Evolutionary conservation across 345 rosid species (phyloP).

Genomic region (Garcia nutans): DNA sequence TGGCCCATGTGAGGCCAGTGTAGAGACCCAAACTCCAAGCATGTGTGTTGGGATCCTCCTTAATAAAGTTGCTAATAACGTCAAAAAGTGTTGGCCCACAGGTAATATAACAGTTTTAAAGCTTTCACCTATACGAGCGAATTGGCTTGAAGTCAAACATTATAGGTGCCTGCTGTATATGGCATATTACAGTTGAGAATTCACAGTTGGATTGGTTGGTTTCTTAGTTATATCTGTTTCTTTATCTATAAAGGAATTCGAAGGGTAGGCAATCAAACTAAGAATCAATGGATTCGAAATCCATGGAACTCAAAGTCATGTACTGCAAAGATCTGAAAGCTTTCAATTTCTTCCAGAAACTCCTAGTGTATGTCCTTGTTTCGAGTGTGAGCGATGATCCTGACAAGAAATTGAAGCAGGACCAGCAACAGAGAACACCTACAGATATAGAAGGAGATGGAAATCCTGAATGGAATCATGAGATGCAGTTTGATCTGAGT

Average conservation of each 20-base stretch:
- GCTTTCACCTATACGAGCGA: neutral
- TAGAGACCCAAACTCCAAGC: neutral
- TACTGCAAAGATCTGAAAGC: constrained; percentile 43
- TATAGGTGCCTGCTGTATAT: neutral
- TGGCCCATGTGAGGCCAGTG: constrained; percentile 1
- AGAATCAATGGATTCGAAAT: constrained; percentile 13
- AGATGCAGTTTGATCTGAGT: constrained; percentile 37
- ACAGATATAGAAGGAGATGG: constrained; percentile 47
- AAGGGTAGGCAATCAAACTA: neutral
- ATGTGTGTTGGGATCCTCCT: neutral
- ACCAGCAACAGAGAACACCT: constrained; percentile 35
- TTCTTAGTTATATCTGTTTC: neutral
- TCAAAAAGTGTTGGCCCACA: neutral
- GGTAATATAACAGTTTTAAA: neutral
- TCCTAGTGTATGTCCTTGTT: constrained; percentile 36
- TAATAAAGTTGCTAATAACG: too few relatives aligned
- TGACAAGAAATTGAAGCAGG: constrained; percentile 23
- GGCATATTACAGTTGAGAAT: neutral
- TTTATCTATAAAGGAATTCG: neutral
- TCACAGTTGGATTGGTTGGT: neutral
- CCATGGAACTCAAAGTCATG: constrained; percentile 40
- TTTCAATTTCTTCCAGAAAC: constrained; percentile 64
- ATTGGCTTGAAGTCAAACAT: too few relatives aligned
- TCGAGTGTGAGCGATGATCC: constrained; percentile 36
- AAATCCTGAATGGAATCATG: constrained; percentile 59